Base-by-base conservation (phyloP, 306 rosid species). In the Quercus bicolor region DNA sequence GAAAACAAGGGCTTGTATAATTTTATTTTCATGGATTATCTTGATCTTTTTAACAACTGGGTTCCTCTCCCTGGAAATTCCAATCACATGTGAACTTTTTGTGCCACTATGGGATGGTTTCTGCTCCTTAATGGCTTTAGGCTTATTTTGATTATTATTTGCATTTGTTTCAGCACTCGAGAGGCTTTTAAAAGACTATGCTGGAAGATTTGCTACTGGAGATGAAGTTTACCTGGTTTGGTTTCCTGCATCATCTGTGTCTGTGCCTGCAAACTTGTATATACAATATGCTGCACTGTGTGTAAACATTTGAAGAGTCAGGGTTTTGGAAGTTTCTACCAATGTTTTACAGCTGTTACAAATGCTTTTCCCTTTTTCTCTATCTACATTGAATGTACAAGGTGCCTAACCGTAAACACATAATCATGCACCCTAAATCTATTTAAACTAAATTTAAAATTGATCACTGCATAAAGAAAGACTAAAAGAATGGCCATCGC, bases 191-290 rank as follows among this genome's bases (percentile, higher is more conserved):
- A 86, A 78, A 73, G 81, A 54, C 68, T 48, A 80, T 80, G 90
- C 90, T 6, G 92, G 92, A 61, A 84, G 66, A 78, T 86, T 80
- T 76, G 90, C 92, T 19, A 86, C 87, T 51, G 92, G 90, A 57
- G 92, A 89, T 53, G 92, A 89, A 75, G 82, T 86, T 73, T 80
- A 29, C 68, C 48, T 89, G 85, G 92, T 86, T 43, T 68, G 84
- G 60, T 68, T 77, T 31, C 62, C 40, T 68, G 75, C 70, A 66
- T 12, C 23, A 33, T 31, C 18, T 72, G 19, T 28, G 61, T 24
- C 4, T 51, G 9, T 60, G 72, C 40, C 45, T 9, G 0, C 48
- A 14, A 18, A 19, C 13, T 20, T 71, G 43, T 18, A 20, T 60
- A 20, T 33, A 29, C n/a, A 56, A 29, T 28, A n/a, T 4, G 48